phyloP scores from a whole-genome alignment of 371 early-diverging fungal genomes.

The Choanephora cucurbitarum region DNA sequence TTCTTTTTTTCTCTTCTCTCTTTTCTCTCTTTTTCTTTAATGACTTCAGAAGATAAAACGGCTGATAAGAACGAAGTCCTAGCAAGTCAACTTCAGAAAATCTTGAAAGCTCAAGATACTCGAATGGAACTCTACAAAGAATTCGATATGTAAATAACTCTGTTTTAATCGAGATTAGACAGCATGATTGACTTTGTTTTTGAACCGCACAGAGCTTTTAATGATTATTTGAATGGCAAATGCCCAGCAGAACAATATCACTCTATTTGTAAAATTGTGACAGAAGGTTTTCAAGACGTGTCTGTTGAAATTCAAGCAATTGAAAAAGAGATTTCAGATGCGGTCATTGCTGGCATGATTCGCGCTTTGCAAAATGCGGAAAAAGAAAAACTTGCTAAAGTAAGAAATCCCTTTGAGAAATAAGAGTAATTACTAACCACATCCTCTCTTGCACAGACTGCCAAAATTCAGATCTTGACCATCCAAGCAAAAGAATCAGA shows the following conservation, averaged over 20 bases:
- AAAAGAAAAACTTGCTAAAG: slow-evolving; percentile 42
- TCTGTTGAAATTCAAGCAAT: slow-evolving; percentile 41
- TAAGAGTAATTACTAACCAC: no score
- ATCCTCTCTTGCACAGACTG: no score
- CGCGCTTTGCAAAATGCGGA: slow-evolving; percentile 39
- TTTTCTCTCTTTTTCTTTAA: background rate
- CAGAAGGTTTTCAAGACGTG: slow-evolving; percentile 52
- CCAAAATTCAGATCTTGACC: slow-evolving; percentile 39
- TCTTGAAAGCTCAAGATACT: slow-evolving; percentile 42
- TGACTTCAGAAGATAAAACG: slow-evolving; percentile 9
- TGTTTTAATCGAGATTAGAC: background rate
- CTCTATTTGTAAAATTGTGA: slow-evolving; percentile 46
- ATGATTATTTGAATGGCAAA: slow-evolving; percentile 41
- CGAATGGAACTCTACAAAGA: slow-evolving; percentile 44
- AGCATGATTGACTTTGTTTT: background rate
- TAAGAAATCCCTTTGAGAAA: no score
- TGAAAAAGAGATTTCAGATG: slow-evolving; percentile 29
- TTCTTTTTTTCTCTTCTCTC: no score
- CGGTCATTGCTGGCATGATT: slow-evolving; percentile 32
- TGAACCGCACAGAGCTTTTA: slow-evolving; percentile 35
- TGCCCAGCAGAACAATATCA: slow-evolving; percentile 47
- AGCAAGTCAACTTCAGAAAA: slow-evolving; percentile 25
- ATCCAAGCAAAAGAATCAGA: slow-evolving; percentile 41
- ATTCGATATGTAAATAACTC: slow-evolving; percentile 40
- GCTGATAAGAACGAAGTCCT: slow-evolving; percentile 17